phyloP scores from a whole-genome alignment of 768 basidiomycete genomes.

The Xerocomus potaroensis region DNA sequence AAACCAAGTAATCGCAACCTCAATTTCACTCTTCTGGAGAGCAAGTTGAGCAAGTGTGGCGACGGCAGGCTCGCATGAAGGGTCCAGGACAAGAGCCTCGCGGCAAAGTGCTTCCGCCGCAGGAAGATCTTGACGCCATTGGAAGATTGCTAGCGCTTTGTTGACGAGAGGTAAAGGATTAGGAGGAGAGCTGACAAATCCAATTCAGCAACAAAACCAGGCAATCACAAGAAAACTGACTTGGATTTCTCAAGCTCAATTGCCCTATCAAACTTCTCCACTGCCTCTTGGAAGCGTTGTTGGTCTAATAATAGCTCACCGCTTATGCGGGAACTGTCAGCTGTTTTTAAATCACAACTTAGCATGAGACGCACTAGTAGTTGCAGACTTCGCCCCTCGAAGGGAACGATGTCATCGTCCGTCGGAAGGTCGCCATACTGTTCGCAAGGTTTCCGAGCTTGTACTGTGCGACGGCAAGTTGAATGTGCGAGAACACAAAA shows the following conservation, averaged over 20 bases:
- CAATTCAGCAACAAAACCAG: not conserved
- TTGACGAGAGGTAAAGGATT: constrained; percentile 96
- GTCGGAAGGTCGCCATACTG: constrained; percentile 88
- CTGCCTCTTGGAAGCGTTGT: constrained; percentile 78
- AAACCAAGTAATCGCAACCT: constrained; percentile 84
- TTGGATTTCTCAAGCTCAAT: constrained; percentile 81
- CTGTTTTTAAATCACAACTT: not conserved
- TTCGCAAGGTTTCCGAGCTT: constrained; percentile 74
- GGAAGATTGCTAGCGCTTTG: constrained; percentile 95
- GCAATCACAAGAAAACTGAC: constrained; percentile 35
- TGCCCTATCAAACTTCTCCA: constrained; percentile 90
- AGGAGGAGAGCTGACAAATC: constrained; percentile 39
- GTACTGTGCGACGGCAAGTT: constrained; percentile 96
- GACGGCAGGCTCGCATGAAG: constrained; percentile 94
- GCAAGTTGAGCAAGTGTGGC: constrained; percentile 92
- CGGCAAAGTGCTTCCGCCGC: constrained; percentile 81
- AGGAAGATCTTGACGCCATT: constrained; percentile 88
- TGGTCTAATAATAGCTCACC: constrained; percentile 95
- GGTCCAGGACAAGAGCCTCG: constrained; percentile 84
- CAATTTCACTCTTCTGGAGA: constrained; percentile 86
- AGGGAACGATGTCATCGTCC: constrained; percentile 82
- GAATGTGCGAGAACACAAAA: constrained; percentile 97
- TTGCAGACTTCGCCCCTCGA: constrained; percentile 85
- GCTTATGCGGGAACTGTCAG: constrained; percentile 36
- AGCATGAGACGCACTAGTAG: constrained; percentile 69